These are phyloP conservation scores for Ascosphaera apis DNA, from an alignment of 2,329 filamentous ascomycete species.

Conservation along the genomic window DNA sequence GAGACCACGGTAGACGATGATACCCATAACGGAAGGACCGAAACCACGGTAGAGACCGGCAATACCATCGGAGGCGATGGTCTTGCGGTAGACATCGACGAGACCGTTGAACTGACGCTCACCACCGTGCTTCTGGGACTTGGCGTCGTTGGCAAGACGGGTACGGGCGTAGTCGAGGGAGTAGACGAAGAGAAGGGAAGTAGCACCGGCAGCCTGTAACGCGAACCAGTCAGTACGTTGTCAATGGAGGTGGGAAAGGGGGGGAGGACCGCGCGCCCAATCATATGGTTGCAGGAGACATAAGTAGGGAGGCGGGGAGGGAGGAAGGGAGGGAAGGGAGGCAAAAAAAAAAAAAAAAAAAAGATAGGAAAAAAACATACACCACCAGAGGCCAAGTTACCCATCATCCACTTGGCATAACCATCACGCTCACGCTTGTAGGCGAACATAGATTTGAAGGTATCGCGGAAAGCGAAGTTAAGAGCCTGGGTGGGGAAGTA, in stretches of 20 bases:
- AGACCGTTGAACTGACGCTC: constrained; percentile 99
- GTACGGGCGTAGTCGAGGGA: constrained; percentile 99
- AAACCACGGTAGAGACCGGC: constrained; percentile 99
- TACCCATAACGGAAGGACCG: constrained; percentile 97
- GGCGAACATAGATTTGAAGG: constrained; percentile 99
- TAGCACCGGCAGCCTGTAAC: constrained; percentile 81
- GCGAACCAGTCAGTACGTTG: neutral
- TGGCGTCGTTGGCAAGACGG: constrained; percentile 99
- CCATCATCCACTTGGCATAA: constrained; percentile 96
- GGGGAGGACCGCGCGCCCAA: too few species aligned
- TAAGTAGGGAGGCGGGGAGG: too few species aligned
- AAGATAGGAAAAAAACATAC: constrained; percentile 39
- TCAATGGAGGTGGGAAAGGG: too few species aligned
- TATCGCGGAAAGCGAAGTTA: constrained; percentile 99
- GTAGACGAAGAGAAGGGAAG: constrained; percentile 99
- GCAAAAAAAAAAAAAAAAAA: too few species aligned
- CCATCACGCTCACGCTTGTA: constrained; percentile 99
- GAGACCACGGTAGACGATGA: constrained; percentile 99
- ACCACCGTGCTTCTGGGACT: constrained; percentile 81
- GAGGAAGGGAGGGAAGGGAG: neutral
- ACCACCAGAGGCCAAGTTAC: constrained; percentile 99
- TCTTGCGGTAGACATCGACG: constrained; percentile 99
- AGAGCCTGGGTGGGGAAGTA: constrained; percentile 99
- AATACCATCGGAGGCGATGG: constrained; percentile 93
- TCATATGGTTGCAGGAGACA: too few species aligned